These are phyloP conservation scores for Ceratopteris richardii DNA, from an alignment of 75 land plant species.

Conservation along the genomic window DNA sequence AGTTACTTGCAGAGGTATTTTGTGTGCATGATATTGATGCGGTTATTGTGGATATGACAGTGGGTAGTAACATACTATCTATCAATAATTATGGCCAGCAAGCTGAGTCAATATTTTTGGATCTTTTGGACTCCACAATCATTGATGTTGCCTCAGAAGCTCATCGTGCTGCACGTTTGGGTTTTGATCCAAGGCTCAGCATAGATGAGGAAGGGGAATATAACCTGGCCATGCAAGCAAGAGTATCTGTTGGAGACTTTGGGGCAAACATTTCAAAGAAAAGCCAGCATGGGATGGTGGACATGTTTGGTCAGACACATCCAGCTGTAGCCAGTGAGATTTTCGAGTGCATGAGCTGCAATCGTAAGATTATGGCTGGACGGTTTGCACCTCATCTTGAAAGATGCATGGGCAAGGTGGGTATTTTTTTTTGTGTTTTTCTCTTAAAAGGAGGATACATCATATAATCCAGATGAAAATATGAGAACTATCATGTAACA, in stretches of 20 bases:
- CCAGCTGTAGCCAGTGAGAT: constrained; percentile 73
- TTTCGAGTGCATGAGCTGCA: constrained; percentile 90
- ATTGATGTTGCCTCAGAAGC: constrained; percentile 87
- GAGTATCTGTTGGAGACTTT: constrained; percentile 49
- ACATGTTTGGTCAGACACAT: constrained; percentile 88
- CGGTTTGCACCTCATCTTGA: constrained; percentile 96
- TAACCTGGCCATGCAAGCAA: constrained; percentile 60
- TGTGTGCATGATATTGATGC: no score
- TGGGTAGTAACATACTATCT: neutral
- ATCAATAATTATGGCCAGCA: constrained; percentile 7
- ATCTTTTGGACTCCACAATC: constrained; percentile 72
- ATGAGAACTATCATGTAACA: no score
- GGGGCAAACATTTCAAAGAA: constrained; percentile 22
- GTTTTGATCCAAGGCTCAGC: constrained; percentile 69
- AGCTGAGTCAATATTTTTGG: constrained; percentile 32
- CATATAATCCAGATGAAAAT: no score
- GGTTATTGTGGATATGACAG: no score
- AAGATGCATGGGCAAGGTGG: constrained; percentile 98
- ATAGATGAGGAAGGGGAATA: constrained; percentile 71
- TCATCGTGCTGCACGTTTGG: constrained; percentile 77
- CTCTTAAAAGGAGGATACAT: no score
- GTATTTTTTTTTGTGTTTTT: neutral
- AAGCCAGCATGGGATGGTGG: constrained; percentile 59
- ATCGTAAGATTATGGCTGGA: constrained; percentile 70
- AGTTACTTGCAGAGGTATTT: no score